Conservation (phyloP, 768 basidiomycete species). For the Suillus discolor region DNA sequence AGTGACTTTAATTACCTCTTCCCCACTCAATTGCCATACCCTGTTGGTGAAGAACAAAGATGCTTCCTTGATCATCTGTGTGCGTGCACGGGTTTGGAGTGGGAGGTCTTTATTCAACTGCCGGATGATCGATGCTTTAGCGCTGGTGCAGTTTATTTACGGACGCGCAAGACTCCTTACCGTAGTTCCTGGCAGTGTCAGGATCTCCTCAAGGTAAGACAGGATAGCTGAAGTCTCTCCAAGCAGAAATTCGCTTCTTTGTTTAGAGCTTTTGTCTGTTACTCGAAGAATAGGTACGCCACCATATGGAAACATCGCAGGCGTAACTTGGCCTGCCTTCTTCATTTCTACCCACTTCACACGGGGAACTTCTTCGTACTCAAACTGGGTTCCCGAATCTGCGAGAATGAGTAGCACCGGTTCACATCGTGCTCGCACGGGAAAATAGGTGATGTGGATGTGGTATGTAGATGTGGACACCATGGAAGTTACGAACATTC, state of each 20-base stretch:
- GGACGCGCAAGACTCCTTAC: constrained; percentile 16
- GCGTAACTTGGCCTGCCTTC: constrained; percentile 17
- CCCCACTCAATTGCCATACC: constrained; percentile 7
- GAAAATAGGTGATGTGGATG: constrained; percentile 25
- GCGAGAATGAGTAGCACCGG: constrained; percentile 28
- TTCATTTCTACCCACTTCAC: constrained; percentile 21
- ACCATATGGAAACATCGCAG: constrained; percentile 26
- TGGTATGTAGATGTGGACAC: constrained; percentile 2
- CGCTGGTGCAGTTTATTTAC: background rate
- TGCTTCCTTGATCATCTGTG: constrained; percentile 26
- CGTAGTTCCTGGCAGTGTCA: constrained; percentile 15
- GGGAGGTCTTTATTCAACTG: constrained; percentile 14
- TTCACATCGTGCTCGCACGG: constrained; percentile 27
- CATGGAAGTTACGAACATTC: constrained; percentile 9
- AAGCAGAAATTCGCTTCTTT: constrained; percentile 18
- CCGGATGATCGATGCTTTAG: background rate
- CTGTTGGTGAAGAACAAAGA: constrained; percentile 25
- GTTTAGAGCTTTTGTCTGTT: constrained; percentile 15
- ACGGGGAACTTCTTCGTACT: constrained; percentile 20
- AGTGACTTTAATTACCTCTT: constrained; percentile 14
- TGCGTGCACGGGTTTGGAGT: constrained; percentile 19
- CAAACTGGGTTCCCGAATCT: constrained; percentile 26
- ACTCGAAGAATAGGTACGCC: constrained; percentile 27
- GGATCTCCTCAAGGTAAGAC: constrained; percentile 23
- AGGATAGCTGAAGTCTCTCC: constrained; percentile 30